Evolutionary conservation across 2,329 filamentous ascomycete genomes (phyloP), one percentile per base, ranked within the genome.

Genomic region (Ophiostoma fasciatum): DNA sequence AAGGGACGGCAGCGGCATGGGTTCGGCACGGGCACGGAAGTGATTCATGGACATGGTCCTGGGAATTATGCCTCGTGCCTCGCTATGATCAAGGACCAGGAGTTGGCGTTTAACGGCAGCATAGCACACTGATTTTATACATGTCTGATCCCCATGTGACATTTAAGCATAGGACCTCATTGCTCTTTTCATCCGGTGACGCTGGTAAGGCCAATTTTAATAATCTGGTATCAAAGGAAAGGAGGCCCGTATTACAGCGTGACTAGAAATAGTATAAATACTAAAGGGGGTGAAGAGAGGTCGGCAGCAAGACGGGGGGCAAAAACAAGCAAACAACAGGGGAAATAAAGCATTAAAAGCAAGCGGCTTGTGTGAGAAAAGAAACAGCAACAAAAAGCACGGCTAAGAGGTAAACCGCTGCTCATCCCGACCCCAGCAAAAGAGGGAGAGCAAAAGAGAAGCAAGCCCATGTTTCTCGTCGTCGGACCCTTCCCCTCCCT

Each of bases 1-100:
- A 92, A 66, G 85, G 82, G 56, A 83, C 82, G 54, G 84, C 75
- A 56, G 72, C 83, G 58, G 83, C 83, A 63, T 96, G 88, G n/a
- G n/a, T n/a, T n/a, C n/a, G n/a, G n/a, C n/a, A n/a, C n/a, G n/a
- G n/a, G n/a, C n/a, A n/a, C n/a, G n/a, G n/a, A n/a, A n/a, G n/a
- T n/a, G n/a, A n/a, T n/a, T n/a, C n/a, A n/a, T n/a, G n/a, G n/a
- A n/a, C n/a, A n/a, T n/a, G n/a, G n/a, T n/a, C n/a, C n/a, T n/a
- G n/a, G n/a, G n/a, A n/a, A n/a, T n/a, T n/a, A n/a, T n/a, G n/a
- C n/a, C n/a, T n/a, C n/a, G n/a, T n/a, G n/a, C n/a, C n/a, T n/a
- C n/a, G n/a, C n/a, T n/a, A n/a, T n/a, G n/a, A n/a, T n/a, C n/a
- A n/a, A n/a, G n/a, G n/a, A n/a, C n/a, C n/a, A n/a, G n/a, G n/a